phyloP scores from a whole-genome alignment of 2,329 filamentous ascomycete genomes.

The Claviceps sorghi region DNA sequence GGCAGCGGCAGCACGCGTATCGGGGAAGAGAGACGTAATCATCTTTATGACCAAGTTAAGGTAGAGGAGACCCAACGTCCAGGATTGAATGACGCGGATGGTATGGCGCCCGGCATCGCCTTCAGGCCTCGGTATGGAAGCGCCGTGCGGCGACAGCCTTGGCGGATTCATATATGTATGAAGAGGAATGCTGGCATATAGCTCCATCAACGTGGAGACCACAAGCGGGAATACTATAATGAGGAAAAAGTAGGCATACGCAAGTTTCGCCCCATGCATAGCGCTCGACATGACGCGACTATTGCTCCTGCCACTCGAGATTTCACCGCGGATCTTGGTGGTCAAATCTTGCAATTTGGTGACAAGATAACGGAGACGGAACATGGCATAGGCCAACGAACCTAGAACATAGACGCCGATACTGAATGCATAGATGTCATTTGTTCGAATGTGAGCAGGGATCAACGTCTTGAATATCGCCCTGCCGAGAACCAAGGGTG shows the following conservation, averaged over 20 bases:
- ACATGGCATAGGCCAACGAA: constrained; percentile 45
- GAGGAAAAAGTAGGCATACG: constrained; percentile 64
- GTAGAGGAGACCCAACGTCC: constrained; percentile 86
- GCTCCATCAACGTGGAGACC: constrained; percentile 65
- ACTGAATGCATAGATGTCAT: constrained; percentile 94
- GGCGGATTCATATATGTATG: constrained; percentile 56
- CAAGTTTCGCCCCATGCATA: constrained; percentile 30
- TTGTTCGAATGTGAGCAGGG: constrained; percentile 58
- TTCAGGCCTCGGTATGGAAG: constrained; percentile 6
- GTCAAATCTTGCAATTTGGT: constrained; percentile 18
- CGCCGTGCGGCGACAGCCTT: constrained; percentile 14
- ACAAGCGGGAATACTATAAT: constrained; percentile 68
- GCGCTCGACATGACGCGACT: constrained; percentile 15
- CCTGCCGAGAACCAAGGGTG: constrained; percentile 76
- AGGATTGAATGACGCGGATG: constrained; percentile 79
- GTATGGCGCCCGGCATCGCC: constrained; percentile 38
- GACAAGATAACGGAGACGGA: constrained; percentile 33
- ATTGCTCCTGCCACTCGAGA: constrained; percentile 11
- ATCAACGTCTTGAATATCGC: constrained; percentile 60
- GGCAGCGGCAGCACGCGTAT: constrained; percentile 58
- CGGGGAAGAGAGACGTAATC: constrained; percentile 50
- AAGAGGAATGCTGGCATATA: constrained; percentile 77
- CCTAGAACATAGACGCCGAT: constrained; percentile 75
- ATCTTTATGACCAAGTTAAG: constrained; percentile 63
- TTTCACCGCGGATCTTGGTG: constrained; percentile 9